These are phyloP conservation scores for Geotrichum bryndzae DNA, from an alignment of 1,139 yeast species.

Conservation along the genomic window DNA sequence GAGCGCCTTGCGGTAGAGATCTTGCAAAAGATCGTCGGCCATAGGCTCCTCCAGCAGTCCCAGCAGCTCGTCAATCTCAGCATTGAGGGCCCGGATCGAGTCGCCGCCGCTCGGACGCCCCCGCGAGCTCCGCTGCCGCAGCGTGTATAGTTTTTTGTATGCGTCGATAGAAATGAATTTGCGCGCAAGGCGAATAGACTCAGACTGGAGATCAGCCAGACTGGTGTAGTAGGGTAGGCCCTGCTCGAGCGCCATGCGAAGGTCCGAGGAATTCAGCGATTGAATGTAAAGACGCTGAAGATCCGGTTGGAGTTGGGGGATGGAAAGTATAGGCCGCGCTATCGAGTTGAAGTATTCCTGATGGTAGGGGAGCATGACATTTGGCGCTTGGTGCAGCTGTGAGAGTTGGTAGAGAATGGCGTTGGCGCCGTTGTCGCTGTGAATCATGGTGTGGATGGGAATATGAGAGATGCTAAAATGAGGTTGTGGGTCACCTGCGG, in stretches of 20 bases:
- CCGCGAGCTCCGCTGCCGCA: constrained; percentile 1
- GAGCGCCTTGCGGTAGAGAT: constrained; percentile 9
- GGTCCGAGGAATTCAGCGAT: constrained; percentile 4
- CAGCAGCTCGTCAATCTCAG: constrained; percentile 7
- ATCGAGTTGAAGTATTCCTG: constrained; percentile 11
- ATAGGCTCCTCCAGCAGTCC: constrained; percentile 9
- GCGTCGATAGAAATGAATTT: constrained; percentile 13
- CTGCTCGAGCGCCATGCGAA: constrained; percentile 4
- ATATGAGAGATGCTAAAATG: neutral
- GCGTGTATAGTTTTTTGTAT: constrained; percentile 5
- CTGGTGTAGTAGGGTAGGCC: neutral
- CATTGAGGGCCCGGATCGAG: constrained; percentile 4
- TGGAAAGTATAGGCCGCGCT: constrained; percentile 8
- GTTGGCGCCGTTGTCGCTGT: neutral
- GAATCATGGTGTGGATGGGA: neutral
- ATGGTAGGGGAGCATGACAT: constrained; percentile 1
- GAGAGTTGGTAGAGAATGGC: constrained; percentile 2
- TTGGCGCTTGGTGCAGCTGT: constrained; percentile 1
- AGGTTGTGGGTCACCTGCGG: too few relatives aligned
- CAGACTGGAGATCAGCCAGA: constrained; percentile 5
- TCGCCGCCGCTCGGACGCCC: neutral
- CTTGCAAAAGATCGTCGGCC: constrained; percentile 14
- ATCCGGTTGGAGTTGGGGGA: constrained; percentile 8
- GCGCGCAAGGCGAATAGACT: constrained; percentile 4
- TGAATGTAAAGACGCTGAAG: constrained; percentile 7